phyloP scores from a whole-genome alignment of 1,139 yeast species.

The Taphrina sp. region DNA sequence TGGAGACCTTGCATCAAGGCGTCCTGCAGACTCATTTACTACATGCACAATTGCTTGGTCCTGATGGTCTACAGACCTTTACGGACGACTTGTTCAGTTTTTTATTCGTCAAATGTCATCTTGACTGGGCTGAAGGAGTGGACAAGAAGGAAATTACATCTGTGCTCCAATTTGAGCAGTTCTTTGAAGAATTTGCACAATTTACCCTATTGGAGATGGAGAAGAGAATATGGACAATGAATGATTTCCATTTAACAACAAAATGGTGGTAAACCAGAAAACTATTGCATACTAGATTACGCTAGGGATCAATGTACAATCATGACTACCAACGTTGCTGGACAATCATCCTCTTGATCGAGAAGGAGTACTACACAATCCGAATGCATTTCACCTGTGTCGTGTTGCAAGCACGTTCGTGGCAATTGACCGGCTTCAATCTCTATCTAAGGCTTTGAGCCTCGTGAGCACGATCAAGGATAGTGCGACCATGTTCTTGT shows the following conservation, averaged over 20 bases:
- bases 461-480: too few relatives aligned
- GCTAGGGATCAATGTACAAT: too few relatives aligned
- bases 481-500: too few relatives aligned
- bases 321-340: too few relatives aligned
- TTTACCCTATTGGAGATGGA: neutral
- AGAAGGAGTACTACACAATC: too few relatives aligned
- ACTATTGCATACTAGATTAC: too few relatives aligned
- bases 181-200: slow-evolving; percentile 17
- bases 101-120: slow-evolving; percentile 21
- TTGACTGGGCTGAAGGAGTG: slow-evolving; percentile 28
- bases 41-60: slow-evolving; percentile 12
- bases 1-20: slow-evolving; percentile 1
- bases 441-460: too few relatives aligned
- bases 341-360: too few relatives aligned
- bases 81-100: slow-evolving; percentile 12
- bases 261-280: slow-evolving; percentile 32
- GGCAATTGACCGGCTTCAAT: too few relatives aligned
- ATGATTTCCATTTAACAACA: slow-evolving; percentile 20
- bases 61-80: neutral
- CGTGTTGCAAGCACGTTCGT: too few relatives aligned
- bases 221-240: slow-evolving; percentile 5
- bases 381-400: too few relatives aligned
- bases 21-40: slow-evolving; percentile 11
- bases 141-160: slow-evolving; percentile 26
- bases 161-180: slow-evolving; percentile 19